Percentiles rank a stretch among this genome's conserved stretches.
These are phyloP conservation scores for Tolypocladium tundrense DNA, from an alignment of 2,329 filamentous ascomycete species.

Conservation along the genomic window DNA sequence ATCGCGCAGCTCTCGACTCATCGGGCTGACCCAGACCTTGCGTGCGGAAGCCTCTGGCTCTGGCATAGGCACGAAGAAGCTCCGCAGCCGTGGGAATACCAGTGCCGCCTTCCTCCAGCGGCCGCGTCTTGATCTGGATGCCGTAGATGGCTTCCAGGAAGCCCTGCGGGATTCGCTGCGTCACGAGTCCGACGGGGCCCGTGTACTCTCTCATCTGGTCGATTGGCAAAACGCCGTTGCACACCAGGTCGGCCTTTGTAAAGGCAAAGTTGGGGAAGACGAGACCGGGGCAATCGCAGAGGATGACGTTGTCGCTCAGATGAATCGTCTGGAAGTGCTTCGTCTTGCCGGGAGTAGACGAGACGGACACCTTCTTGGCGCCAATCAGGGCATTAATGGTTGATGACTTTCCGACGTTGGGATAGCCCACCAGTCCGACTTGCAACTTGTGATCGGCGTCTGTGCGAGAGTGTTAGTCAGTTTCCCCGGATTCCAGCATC, in stretches of 20 bases:
- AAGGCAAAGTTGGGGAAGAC: conserved; percentile 97
- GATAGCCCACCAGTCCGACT: conserved; percentile 92
- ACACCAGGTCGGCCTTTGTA: conserved; percentile 92
- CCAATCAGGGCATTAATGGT: conserved; percentile 99
- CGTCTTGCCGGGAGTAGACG: conserved; percentile 92
- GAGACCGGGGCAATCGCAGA: conserved; percentile 97
- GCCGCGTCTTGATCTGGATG: conserved; percentile 72
- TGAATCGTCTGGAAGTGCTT: conserved; percentile 99
- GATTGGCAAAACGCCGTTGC: conserved; percentile 89
- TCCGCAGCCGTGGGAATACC: conserved; percentile 79
- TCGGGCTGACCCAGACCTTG: conserved; percentile 85
- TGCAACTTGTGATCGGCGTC: conserved; percentile 57
- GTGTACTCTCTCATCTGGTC: conserved; percentile 92
- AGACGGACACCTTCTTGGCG: conserved; percentile 96
- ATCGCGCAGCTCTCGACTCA: conserved; percentile 80
- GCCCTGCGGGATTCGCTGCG: conserved; percentile 71
- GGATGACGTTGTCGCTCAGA: conserved; percentile 75
- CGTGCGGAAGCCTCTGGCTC: conserved; percentile 82
- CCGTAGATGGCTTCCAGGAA: conserved; percentile 93
- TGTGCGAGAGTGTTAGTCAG: conserved; percentile 17
- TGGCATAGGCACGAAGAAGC: conserved; percentile 75
- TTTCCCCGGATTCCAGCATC: not conserved
- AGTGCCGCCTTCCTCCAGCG: conserved; percentile 85
- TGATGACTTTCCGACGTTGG: conserved; percentile 97
- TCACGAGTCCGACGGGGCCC: conserved; percentile 74